A percentile compares a stretch with the other conserved stretches of the same genome.
Evolutionary conservation across 148 eudicot genomes (phyloP).

Genomic region (Cornus controversa): DNA sequence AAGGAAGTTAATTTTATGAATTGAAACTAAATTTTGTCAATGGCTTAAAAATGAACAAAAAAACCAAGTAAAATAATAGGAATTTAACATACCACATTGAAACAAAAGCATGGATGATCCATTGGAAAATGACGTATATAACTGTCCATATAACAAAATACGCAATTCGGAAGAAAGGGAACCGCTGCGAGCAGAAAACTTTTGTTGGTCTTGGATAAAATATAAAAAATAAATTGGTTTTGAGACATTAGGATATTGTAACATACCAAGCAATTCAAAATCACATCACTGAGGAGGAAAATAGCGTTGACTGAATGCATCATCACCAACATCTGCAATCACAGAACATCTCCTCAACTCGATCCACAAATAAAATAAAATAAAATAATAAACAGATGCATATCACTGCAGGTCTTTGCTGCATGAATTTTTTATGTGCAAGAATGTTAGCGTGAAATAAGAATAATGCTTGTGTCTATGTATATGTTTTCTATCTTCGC

Average conservation of each 20-base stretch:
- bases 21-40: neutral
- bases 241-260: neutral
- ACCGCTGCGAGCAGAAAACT: conserved; percentile 45
- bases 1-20: neutral
- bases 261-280: conserved; percentile 45
- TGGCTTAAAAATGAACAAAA: neutral
- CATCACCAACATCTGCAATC: conserved; percentile 33
- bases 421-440: neutral
- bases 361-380: neutral
- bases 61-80: neutral
- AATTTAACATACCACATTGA: conserved; percentile 42
- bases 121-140: conserved; percentile 67
- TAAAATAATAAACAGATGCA: neutral
- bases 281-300: conserved; percentile 42
- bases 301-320: conserved; percentile 47
- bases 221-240: neutral
- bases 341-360: neutral
- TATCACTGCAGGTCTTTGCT: neutral
- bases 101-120: conserved; percentile 76
- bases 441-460: neutral
- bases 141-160: conserved; percentile 76
- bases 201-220: neutral
- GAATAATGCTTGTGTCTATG: neutral
- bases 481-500: neutral
- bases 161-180: conserved; percentile 73